Conservation (phyloP, 495 filamentous ascomycete species). For the Xylaria scruposa region DNA sequence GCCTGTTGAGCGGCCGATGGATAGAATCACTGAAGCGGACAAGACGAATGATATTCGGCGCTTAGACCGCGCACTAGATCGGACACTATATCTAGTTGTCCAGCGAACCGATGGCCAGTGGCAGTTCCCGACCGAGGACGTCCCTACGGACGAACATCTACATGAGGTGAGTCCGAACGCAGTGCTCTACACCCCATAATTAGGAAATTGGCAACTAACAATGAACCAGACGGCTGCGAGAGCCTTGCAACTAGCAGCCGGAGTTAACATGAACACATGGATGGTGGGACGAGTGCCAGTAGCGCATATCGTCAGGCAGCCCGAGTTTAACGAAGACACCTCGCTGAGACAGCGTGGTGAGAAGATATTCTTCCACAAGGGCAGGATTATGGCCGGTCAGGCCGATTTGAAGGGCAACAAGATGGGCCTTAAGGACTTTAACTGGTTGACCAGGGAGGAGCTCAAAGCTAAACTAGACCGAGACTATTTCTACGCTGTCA, state of each 20-base stretch:
- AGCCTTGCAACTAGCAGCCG: conserved; percentile 75
- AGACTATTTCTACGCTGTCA: conserved; percentile 74
- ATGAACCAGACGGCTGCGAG: conserved; percentile 75
- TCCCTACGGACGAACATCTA: conserved; percentile 75
- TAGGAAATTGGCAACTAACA: conserved; percentile 20
- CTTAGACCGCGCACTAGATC: conserved; percentile 75
- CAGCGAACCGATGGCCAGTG: conserved; percentile 70
- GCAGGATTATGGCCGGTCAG: conserved; percentile 95
- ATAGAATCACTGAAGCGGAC: conserved; percentile 81
- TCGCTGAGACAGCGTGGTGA: conserved; percentile 59
- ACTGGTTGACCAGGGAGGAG: conserved; percentile 93
- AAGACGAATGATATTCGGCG: conserved; percentile 72
- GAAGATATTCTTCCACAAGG: conserved; percentile 96
- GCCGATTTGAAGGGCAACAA: conserved; percentile 76
- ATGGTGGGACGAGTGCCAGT: conserved; percentile 90
- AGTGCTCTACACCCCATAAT: not conserved
- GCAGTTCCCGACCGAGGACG: conserved; percentile 75
- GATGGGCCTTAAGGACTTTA: conserved; percentile 78
- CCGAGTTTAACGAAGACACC: conserved; percentile 44
- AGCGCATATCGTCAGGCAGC: conserved; percentile 71
- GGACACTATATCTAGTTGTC: conserved; percentile 87
- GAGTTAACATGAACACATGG: conserved; percentile 99
- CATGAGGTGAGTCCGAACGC: conserved; percentile 68
- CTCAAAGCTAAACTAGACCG: conserved; percentile 65
- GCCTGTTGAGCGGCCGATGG: conserved; percentile 72